Evolutionary conservation across 2,329 filamentous ascomycete genomes (phyloP).

Genomic region (Botryotinia calthae): DNA sequence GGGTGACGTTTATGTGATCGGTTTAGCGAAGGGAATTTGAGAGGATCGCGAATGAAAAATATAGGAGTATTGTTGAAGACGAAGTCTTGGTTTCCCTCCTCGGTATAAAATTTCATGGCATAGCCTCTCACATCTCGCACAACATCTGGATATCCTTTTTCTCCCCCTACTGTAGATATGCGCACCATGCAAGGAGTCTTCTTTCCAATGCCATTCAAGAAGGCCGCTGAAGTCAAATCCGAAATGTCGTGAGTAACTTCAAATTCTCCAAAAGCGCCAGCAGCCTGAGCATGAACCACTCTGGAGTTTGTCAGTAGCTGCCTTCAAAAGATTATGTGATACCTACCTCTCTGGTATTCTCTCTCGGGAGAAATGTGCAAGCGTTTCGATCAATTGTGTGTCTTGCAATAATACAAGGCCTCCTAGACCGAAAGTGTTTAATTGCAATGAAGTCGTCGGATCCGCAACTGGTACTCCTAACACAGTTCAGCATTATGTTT

Average conservation of each 20-base stretch:
- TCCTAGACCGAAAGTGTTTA: constrained; percentile 25
- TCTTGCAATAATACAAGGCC: constrained; percentile 61
- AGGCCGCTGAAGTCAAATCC: constrained; percentile 53
- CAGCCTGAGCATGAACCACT: constrained; percentile 59
- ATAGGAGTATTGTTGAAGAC: constrained; percentile 46
- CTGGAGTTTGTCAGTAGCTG: not conserved
- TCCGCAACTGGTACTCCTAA: constrained; percentile 21
- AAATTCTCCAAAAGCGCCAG: constrained; percentile 45
- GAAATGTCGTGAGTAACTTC: constrained; percentile 59
- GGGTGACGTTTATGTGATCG: constrained; percentile 46
- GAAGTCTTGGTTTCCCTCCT: constrained; percentile 48
- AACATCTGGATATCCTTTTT: constrained; percentile 46
- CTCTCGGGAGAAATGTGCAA: constrained; percentile 53
- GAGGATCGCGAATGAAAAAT: constrained; percentile 68
- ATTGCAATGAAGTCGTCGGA: constrained; percentile 22
- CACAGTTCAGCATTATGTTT: not conserved
- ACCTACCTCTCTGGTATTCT: constrained; percentile 45
- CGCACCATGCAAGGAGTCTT: constrained; percentile 59
- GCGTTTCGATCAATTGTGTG: constrained; percentile 61
- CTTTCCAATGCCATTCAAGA: constrained; percentile 56
- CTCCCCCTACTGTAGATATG: constrained; percentile 50
- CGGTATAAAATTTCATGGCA: constrained; percentile 50
- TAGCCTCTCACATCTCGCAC: constrained; percentile 48
- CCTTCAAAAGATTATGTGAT: rapidly evolving
- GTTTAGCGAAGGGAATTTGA: constrained; percentile 61